phyloP scores from a whole-genome alignment of 768 basidiomycete species.

The Myochromella boudieri region DNA sequence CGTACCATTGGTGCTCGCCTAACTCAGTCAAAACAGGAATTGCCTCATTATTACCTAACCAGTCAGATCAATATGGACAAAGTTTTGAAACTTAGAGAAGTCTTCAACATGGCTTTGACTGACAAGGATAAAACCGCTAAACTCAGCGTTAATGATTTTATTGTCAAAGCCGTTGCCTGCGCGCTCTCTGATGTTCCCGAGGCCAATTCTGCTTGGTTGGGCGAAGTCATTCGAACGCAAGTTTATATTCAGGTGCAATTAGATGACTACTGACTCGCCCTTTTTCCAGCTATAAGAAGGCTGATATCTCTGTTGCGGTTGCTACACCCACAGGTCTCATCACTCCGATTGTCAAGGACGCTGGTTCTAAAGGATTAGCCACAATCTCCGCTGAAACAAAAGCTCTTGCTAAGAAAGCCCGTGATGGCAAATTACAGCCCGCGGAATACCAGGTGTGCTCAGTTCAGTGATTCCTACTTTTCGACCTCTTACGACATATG shows the following conservation, averaged over 20 bases:
- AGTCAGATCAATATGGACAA: constrained; percentile 96
- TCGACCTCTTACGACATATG: neutral
- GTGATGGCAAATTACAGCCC: constrained; percentile 94
- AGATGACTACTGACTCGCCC: neutral
- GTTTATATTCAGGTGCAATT: constrained; percentile 30
- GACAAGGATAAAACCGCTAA: constrained; percentile 91
- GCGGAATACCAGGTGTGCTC: constrained; percentile 86
- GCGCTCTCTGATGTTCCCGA: constrained; percentile 95
- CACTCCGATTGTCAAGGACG: constrained; percentile 96
- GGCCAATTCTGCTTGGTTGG: constrained; percentile 97
- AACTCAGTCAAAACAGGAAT: constrained; percentile 87
- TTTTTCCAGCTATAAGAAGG: constrained; percentile 80
- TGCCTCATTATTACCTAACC: constrained; percentile 98
- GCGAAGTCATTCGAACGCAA: constrained; percentile 92
- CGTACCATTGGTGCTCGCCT: constrained; percentile 89
- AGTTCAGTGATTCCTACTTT: neutral
- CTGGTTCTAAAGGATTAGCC: constrained; percentile 88
- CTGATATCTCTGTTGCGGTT: constrained; percentile 96
- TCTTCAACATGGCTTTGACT: constrained; percentile 88
- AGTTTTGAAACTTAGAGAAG: constrained; percentile 88
- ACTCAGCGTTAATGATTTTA: constrained; percentile 97
- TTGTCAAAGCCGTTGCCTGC: constrained; percentile 91
- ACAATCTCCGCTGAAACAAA: constrained; percentile 93
- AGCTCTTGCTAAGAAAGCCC: constrained; percentile 89
- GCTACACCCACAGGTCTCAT: constrained; percentile 95